Evolutionary conservation across 495 filamentous ascomycete species (phyloP).

Genomic region (Penicillium argentinense): DNA sequence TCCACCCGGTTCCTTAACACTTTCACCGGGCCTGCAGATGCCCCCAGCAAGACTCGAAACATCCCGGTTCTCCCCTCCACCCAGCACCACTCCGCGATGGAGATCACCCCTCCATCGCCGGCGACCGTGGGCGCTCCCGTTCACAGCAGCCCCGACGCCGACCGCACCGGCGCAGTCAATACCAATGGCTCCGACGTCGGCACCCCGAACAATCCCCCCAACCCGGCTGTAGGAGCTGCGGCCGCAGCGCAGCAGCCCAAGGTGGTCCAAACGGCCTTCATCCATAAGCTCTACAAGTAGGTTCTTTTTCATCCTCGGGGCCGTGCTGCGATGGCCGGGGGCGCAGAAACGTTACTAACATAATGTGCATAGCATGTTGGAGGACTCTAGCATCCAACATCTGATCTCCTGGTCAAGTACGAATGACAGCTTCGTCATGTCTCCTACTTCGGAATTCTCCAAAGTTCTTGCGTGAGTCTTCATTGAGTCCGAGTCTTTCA

Average conservation of each 20-base stretch:
- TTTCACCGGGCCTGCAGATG: slow-evolving; percentile 38
- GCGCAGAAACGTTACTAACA: neutral
- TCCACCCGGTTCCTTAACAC: slow-evolving; percentile 37
- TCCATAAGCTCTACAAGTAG: slow-evolving; percentile 98
- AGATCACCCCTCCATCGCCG: slow-evolving; percentile 47
- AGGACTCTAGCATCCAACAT: slow-evolving; percentile 88
- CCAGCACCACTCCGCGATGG: slow-evolving; percentile 46
- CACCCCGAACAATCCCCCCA: slow-evolving; percentile 34
- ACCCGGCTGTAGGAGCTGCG: slow-evolving; percentile 62
- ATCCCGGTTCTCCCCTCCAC: slow-evolving; percentile 49
- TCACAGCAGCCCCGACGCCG: slow-evolving; percentile 49
- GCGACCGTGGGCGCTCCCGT: slow-evolving; percentile 36
- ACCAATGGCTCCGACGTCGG: slow-evolving; percentile 46
- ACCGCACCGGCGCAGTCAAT: slow-evolving; percentile 39
- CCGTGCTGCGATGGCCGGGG: neutral
- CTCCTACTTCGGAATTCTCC: slow-evolving; percentile 94
- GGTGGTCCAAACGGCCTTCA: slow-evolving; percentile 98
- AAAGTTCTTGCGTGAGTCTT: slow-evolving; percentile 89
- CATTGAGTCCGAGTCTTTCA: no score
- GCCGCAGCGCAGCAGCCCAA: slow-evolving; percentile 93
- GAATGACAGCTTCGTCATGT: slow-evolving; percentile 98
- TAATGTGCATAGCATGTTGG: slow-evolving; percentile 77
- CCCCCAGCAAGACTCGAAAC: slow-evolving; percentile 41
- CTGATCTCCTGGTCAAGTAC: slow-evolving; percentile 93
- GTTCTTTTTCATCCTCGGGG: slow-evolving; percentile 35